Percentiles rank a stretch among this genome's conserved stretches.
Conservation (phyloP, 2,329 filamentous ascomycete species). For the Hymenoscyphus salicellus region DNA sequence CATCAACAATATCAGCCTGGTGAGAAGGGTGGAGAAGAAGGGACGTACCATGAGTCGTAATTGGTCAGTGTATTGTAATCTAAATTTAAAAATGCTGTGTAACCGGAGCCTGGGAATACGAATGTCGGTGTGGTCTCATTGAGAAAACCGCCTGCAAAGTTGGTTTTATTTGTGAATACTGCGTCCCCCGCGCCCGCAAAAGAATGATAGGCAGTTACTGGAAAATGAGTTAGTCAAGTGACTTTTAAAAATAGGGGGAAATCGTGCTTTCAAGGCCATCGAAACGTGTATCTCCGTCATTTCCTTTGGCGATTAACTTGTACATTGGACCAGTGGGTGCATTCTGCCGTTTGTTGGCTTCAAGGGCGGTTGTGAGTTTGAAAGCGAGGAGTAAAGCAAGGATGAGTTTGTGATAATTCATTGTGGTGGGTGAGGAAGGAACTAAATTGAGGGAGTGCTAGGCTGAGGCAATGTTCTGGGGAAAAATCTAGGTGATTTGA, state of each 20-base stretch:
- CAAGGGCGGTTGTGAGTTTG: background rate
- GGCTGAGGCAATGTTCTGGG: background rate
- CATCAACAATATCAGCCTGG: background rate
- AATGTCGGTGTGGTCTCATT: background rate
- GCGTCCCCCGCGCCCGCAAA: background rate
- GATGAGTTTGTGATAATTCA: background rate
- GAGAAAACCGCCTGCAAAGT: background rate
- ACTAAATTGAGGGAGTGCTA: background rate
- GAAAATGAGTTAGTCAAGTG: background rate
- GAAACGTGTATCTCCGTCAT: background rate
- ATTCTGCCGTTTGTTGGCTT: background rate
- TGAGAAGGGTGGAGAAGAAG: background rate
- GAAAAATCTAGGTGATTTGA: background rate
- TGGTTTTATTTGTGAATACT: conserved; percentile 2
- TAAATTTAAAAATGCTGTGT: background rate
- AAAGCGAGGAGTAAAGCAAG: background rate
- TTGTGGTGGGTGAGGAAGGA: background rate
- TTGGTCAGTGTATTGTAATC: background rate
- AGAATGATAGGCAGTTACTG: background rate
- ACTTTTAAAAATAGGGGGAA: background rate
- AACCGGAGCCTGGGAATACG: background rate
- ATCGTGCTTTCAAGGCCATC: background rate
- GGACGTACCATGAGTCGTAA: background rate
- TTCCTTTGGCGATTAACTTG: background rate
- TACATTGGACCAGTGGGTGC: background rate